Evolutionary conservation across 2,329 filamentous ascomycete species (phyloP), one percentile per base, ranked within the genome.

Genomic region (Colletotrichum tabaci): DNA sequence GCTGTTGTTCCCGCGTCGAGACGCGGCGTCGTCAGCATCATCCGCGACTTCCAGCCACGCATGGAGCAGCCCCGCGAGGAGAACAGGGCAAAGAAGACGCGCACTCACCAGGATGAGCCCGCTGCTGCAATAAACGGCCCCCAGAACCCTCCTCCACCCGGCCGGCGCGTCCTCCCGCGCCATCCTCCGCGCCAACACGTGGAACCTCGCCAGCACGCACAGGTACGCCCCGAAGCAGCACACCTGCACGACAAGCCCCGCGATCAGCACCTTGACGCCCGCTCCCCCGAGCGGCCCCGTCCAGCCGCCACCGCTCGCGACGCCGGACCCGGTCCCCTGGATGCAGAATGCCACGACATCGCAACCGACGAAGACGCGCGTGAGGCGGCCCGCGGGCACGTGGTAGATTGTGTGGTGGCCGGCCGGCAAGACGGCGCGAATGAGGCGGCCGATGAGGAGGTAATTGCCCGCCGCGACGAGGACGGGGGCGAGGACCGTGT

Each of bases 71-170:
- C 44, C 16, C 18, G 26, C 26, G 26, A 30, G 26, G 26, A 30
- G 26, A 30, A 30, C 26, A 30, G 15, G 44, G 9, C 16, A n/a
- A 46, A 8, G 15, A 15, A 18, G 44, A 8, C 42, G 16, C 42
- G 50, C 18, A 79, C 83, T 71, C 76, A 87, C 85, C 79, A 86
- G 78, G 53, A 87, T 85, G 68, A 85, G 77, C 8, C 76, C 72
- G n/a, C 83, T 83, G 2, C 85, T 84, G 21, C 85, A 77, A 70
- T 16, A 81, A 30, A 30, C 26, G 26, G 26, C 26, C 26, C 26
- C 26, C 26, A 30, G 26, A 30, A 30, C 26, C 26, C 26, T 30
- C 26, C 26, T 30, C 26, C 26, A 30, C 26, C 26, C 5, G 26
- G 26, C 26, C 7, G 5, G 26, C 5, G 26, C 26, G 26, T 30